A percentile compares a stretch with the other conserved stretches of the same genome.
phyloP scores from a whole-genome alignment of 331 rosid species.

The Cydonia oblonga region DNA sequence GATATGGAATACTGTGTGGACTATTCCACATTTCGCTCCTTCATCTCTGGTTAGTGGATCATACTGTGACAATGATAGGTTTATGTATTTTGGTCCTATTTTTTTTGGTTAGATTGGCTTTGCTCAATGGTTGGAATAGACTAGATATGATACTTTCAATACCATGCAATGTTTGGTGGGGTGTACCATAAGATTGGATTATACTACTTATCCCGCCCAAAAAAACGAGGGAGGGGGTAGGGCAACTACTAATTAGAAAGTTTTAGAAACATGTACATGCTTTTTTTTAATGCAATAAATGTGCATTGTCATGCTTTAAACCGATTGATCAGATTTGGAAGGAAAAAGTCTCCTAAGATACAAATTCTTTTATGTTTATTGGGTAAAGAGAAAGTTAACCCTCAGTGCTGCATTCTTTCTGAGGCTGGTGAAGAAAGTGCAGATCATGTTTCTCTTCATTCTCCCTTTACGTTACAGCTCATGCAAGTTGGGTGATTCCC shows the following conservation, averaged over 20 bases:
- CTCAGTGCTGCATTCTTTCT: not conserved
- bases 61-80: not conserved
- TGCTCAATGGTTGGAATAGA: not conserved
- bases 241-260: not conserved
- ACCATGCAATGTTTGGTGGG: not conserved
- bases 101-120: not conserved
- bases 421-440: not conserved
- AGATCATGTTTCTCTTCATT: not conserved
- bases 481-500: not conserved
- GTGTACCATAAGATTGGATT: not conserved
- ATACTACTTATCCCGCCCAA: not conserved
- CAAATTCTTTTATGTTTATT: not conserved
- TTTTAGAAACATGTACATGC: not conserved
- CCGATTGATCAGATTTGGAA: not conserved
- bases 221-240: too few species aligned
- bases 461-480: not conserved
- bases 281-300: not conserved
- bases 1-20: conserved; percentile 94
- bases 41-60: conserved; percentile 34
- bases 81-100: not conserved
- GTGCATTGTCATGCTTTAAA: not conserved
- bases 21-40: conserved; percentile 67
- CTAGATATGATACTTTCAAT: not conserved
- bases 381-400: not conserved
- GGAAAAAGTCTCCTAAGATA: not conserved